A percentile compares a stretch with the other conserved stretches of the same genome.
phyloP scores from a whole-genome alignment of 352 stramenopile genomes.

The Pythium dissotocum region DNA sequence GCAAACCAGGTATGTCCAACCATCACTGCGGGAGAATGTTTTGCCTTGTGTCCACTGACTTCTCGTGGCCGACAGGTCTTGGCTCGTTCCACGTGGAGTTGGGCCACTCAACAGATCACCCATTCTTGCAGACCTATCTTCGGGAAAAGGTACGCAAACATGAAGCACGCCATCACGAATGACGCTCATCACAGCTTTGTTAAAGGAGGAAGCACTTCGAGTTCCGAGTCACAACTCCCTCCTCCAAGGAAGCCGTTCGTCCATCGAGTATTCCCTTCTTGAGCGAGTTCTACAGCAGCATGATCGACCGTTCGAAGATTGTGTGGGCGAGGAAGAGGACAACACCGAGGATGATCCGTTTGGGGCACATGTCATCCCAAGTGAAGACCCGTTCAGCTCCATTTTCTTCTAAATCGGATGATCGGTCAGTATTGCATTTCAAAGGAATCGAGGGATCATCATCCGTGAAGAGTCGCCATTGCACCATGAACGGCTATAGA shows the following conservation, averaged over 20 bases:
- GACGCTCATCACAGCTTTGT: neutral
- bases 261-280: constrained; percentile 17
- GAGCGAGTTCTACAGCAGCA: constrained; percentile 5
- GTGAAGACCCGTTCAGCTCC: constrained; percentile 16
- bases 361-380: neutral
- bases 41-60: neutral
- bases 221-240: neutral
- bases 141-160: neutral
- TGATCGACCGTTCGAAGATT: neutral
- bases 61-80: neutral
- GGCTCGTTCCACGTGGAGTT: neutral
- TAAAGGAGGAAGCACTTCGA: neutral
- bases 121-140: constrained; percentile 20
- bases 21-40: neutral
- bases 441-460: constrained; percentile 5
- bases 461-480: constrained; percentile 1
- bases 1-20: neutral
- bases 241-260: neutral
- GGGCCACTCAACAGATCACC: neutral
- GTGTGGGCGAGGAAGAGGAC: neutral
- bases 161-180: neutral
- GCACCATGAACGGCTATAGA: neutral
- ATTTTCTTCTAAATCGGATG: constrained; percentile 28
- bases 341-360: neutral
- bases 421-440: constrained; percentile 11